phyloP scores from a whole-genome alignment of 352 stramenopile species.

The Pythium brachiatum region DNA sequence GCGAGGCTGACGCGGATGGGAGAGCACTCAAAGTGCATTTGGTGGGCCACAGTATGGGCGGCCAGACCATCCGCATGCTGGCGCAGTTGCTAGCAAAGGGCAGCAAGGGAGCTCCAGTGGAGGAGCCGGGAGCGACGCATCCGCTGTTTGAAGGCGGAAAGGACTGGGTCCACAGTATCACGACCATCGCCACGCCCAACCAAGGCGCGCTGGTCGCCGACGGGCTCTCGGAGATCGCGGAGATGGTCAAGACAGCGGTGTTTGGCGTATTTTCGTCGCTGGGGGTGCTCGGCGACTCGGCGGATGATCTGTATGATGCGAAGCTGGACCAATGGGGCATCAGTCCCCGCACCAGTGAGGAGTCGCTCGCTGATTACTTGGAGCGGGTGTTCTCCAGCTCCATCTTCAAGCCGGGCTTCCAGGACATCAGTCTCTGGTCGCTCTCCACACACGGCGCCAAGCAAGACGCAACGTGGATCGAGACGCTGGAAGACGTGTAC shows the following conservation, averaged over 20 bases:
- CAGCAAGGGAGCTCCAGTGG: conserved; percentile 32
- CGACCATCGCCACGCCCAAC: conserved; percentile 59
- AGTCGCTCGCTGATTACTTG: conserved; percentile 31
- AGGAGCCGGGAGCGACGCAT: conserved; percentile 30
- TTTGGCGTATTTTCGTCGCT: conserved; percentile 34
- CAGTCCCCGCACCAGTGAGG: no score
- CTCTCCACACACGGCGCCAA: conserved; percentile 33
- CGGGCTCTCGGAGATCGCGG: conserved; percentile 40
- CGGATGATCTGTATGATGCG: conserved; percentile 38
- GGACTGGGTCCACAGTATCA: conserved; percentile 63
- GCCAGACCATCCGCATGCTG: conserved; percentile 69
- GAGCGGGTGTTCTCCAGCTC: conserved; percentile 32
- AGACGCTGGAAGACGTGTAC: conserved; percentile 45
- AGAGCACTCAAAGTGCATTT: conserved; percentile 63
- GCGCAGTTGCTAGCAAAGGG: conserved; percentile 50
- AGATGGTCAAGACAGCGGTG: conserved; percentile 37
- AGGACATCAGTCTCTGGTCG: conserved; percentile 42
- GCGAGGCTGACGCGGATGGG: conserved; percentile 35
- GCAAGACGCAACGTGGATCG: conserved; percentile 42
- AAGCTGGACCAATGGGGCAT: conserved; percentile 58
- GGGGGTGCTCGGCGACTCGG: conserved; percentile 27
- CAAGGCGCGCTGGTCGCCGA: conserved; percentile 53
- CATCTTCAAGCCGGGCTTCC: conserved; percentile 38
- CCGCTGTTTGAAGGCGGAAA: conserved; percentile 43
- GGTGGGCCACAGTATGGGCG: conserved; percentile 73